Conservation (phyloP, 1,284 basidiomycete species). For the Filobasidium uniguttulatum region DNA sequence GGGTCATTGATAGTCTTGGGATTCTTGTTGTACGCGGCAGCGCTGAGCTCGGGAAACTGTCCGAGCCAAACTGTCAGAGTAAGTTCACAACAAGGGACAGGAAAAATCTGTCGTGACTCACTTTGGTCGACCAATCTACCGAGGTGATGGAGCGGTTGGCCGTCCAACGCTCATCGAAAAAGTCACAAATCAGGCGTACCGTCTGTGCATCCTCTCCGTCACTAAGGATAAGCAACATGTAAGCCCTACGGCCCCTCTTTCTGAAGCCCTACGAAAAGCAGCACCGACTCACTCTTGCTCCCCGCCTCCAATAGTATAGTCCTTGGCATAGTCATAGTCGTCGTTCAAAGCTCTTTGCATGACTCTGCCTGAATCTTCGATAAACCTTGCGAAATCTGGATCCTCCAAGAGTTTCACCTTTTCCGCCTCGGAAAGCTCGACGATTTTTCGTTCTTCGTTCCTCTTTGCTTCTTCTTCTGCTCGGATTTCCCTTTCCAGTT, state of each 20-base stretch:
- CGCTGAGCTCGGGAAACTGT: constrained; percentile 87
- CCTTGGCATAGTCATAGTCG: constrained; percentile 87
- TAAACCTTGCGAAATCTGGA: constrained; percentile 81
- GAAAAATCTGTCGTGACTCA: too few species aligned
- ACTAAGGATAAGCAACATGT: constrained; percentile 40
- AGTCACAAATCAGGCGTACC: constrained; percentile 75
- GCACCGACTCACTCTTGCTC: constrained; percentile 49
- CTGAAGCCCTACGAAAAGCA: too few species aligned
- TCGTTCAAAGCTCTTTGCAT: constrained; percentile 92
- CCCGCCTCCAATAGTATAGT: constrained; percentile 77
- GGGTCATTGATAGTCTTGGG: constrained; percentile 79
- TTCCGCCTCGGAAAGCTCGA: constrained; percentile 71
- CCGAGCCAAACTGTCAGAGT: too few species aligned
- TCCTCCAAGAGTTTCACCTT: constrained; percentile 62
- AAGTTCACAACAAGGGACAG: too few species aligned
- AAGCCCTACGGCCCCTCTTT: too few species aligned
- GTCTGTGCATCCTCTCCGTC: constrained; percentile 78
- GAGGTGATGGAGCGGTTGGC: constrained; percentile 88
- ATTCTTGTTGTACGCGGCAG: constrained; percentile 94
- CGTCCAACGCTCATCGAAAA: constrained; percentile 73
- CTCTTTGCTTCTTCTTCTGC: constrained; percentile 68
- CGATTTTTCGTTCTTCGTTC: constrained; percentile 49
- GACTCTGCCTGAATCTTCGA: constrained; percentile 89
- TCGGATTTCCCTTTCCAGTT: constrained; percentile 60
- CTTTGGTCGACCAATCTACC: constrained; percentile 94